Evolutionary conservation across 768 basidiomycete species (phyloP).

Genomic region (Naganishia vishniacii): DNA sequence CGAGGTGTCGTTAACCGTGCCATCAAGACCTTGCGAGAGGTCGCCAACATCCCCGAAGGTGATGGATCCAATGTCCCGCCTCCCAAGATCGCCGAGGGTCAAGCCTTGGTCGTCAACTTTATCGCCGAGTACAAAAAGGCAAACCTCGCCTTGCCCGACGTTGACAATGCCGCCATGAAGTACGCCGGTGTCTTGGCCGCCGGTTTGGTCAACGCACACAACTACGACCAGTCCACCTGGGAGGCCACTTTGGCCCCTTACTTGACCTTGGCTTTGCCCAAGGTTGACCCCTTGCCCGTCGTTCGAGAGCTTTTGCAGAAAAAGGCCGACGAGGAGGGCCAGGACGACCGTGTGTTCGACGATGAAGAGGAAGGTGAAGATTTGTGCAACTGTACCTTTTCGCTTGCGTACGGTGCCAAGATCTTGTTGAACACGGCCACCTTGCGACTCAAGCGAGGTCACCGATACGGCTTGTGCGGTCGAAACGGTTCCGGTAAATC

Average conservation of each 20-base stretch:
- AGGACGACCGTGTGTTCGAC: slow-evolving; percentile 59
- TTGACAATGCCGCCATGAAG: slow-evolving; percentile 57
- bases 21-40: slow-evolving; percentile 89
- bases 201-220: slow-evolving; percentile 80
- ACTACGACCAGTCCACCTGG: slow-evolving; percentile 87
- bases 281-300: slow-evolving; percentile 63
- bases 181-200: slow-evolving; percentile 77
- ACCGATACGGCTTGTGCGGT: slow-evolving; percentile 97
- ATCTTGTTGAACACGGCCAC: slow-evolving; percentile 93
- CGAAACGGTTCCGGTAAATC: slow-evolving; percentile 95
- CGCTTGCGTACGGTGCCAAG: slow-evolving; percentile 97
- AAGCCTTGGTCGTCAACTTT: slow-evolving; percentile 63
- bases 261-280: slow-evolving; percentile 61
- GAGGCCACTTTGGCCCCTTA: slow-evolving; percentile 66
- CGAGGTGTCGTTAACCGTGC: slow-evolving; percentile 85
- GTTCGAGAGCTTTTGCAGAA: slow-evolving; percentile 82
- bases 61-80: slow-evolving; percentile 91
- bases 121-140: slow-evolving; percentile 79
- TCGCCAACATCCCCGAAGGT: slow-evolving; percentile 77
- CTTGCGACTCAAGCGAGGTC: slow-evolving; percentile 95
- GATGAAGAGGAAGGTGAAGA: slow-evolving; percentile 99
- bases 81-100: slow-evolving; percentile 67
- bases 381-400: slow-evolving; percentile 98
- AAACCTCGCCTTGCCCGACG: slow-evolving; percentile 58
- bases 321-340: slow-evolving; percentile 71